Conservation (phyloP, 495 filamentous ascomycete species). For the Staphylotrichum tortipilum region DNA sequence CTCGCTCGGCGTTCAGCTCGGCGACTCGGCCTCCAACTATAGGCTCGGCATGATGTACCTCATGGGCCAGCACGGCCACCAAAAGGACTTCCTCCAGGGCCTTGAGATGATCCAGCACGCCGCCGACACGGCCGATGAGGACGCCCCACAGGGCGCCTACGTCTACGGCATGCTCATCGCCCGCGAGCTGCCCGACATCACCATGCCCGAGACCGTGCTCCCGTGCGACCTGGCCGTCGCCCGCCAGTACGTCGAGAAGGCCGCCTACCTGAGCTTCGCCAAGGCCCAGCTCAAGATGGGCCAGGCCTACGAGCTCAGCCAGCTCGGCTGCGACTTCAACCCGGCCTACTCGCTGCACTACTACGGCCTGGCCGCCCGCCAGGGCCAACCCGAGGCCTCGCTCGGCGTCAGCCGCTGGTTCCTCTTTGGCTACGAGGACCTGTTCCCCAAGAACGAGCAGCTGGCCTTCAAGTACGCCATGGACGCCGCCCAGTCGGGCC, state of each 20-base stretch:
- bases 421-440: conserved; percentile 81
- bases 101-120: conserved; percentile 73
- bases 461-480: conserved; percentile 86
- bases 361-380: conserved; percentile 83
- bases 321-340: conserved; percentile 90
- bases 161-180: conserved; percentile 93
- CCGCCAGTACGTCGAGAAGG: conserved; percentile 86
- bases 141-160: conserved; percentile 94
- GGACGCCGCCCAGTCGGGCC: conserved; percentile 66
- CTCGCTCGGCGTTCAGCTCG: conserved; percentile 60
- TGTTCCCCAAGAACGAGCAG: conserved; percentile 92
- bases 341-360: conserved; percentile 89
- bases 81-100: conserved; percentile 67
- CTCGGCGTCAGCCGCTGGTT: conserved; percentile 99
- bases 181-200: conserved; percentile 80
- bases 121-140: conserved; percentile 87
- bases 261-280: conserved; percentile 90
- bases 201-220: conserved; percentile 60
- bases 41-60: conserved; percentile 96
- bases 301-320: conserved; percentile 86
- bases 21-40: conserved; percentile 91
- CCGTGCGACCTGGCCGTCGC: conserved; percentile 67
- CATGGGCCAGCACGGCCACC: conserved; percentile 83
- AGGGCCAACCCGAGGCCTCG: conserved; percentile 81
- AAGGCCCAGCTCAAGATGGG: conserved; percentile 98